phyloP scores from a whole-genome alignment of 208 protist species.

The Trypanosoma conorhini region DNA sequence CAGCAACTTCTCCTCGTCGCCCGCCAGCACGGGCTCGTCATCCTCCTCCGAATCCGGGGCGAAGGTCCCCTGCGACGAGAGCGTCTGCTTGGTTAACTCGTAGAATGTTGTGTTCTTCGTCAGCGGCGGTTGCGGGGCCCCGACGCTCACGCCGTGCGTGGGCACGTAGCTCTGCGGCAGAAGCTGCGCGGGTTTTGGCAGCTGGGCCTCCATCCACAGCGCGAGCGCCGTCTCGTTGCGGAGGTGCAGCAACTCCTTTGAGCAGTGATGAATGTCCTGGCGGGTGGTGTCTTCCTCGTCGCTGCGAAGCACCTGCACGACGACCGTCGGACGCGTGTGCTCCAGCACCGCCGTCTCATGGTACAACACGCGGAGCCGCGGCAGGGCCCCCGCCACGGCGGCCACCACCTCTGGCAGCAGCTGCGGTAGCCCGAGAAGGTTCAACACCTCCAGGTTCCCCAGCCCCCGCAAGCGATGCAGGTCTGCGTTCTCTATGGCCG shows the following conservation, averaged over 20 bases:
- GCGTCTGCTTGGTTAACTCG: constrained; percentile 2
- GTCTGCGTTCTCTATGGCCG: constrained; percentile 9
- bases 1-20: background rate
- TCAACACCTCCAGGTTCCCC: constrained; percentile 26
- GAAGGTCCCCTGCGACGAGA: constrained; percentile 14
- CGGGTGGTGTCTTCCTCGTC: constrained; percentile 29
- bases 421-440: constrained; percentile 34
- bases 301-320: constrained; percentile 12
- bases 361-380: constrained; percentile 27
- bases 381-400: constrained; percentile 16
- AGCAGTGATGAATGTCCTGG: constrained; percentile 18
- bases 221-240: constrained; percentile 32
- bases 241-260: constrained; percentile 29
- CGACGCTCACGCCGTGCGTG: background rate
- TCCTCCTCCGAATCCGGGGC: background rate
- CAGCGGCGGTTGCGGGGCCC: constrained; percentile 19
- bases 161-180: constrained; percentile 2
- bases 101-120: constrained; percentile 29
- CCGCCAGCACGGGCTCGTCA: background rate
- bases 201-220: constrained; percentile 40
- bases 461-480: constrained; percentile 22
- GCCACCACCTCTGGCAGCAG: constrained; percentile 12
- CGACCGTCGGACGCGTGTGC: background rate
- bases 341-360: constrained; percentile 32
- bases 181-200: constrained; percentile 24